Percentiles rank a stretch among this genome's conserved stretches.
Evolutionary conservation across 192 early-diverging fungal species (phyloP).

Genomic region (Linnemannia zychae): DNA sequence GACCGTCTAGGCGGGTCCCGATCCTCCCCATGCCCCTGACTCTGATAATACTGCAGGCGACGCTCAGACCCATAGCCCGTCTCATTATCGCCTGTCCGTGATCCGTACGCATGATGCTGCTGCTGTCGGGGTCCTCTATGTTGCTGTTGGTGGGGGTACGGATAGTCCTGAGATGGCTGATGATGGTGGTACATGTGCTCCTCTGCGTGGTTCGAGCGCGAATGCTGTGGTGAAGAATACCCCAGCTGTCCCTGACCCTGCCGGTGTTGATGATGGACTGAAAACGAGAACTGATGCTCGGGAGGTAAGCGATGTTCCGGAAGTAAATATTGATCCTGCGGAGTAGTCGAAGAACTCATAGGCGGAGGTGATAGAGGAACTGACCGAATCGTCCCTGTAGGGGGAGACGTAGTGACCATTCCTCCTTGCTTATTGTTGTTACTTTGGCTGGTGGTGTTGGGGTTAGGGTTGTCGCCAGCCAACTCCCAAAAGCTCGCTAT

Average conservation of each 20-base stretch:
- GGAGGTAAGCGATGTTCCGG: not conserved
- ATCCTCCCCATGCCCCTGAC: not conserved
- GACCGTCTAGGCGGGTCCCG: not conserved
- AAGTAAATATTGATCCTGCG: not conserved
- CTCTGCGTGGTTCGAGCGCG: not conserved
- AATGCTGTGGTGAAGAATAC: not conserved
- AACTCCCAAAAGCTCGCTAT: conserved; percentile 26
- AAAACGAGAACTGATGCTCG: not conserved
- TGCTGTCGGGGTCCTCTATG: not conserved
- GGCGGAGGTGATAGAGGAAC: not conserved
- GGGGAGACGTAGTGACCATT: not conserved
- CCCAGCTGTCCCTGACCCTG: not conserved
- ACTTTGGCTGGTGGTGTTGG: not conserved
- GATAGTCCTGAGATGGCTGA: not conserved
- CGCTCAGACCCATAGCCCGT: not conserved
- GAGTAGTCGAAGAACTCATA: not conserved
- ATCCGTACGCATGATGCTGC: not conserved
- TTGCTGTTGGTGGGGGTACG: not conserved
- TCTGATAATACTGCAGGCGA: not conserved
- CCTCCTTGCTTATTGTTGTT: not conserved
- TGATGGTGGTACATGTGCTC: not conserved
- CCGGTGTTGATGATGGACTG: not conserved
- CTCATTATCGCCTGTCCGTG: not conserved
- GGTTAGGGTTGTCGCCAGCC: not conserved
- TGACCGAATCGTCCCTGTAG: not conserved